These are phyloP conservation scores for Coemansia sp. DNA, from an alignment of 192 early-diverging fungal species.

Conservation along the genomic window DNA sequence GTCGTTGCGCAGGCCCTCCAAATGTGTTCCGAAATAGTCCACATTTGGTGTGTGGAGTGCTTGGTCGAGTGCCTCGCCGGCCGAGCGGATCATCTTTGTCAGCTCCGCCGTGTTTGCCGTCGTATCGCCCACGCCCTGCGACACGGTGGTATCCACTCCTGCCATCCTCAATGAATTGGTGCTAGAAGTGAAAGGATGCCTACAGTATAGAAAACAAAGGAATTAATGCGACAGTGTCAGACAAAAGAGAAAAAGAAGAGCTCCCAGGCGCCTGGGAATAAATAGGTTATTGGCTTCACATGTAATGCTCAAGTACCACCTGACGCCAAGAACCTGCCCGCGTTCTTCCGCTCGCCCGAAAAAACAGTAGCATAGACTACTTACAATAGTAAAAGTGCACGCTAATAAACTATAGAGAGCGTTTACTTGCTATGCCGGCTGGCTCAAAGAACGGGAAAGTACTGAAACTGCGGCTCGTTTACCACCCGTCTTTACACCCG, in stretches of 20 bases:
- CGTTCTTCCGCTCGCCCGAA: background rate
- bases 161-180: slow-evolving; percentile 1
- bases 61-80: slow-evolving; percentile 26
- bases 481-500: too few species aligned
- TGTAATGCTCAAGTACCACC: too few species aligned
- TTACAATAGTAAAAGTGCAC: background rate
- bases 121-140: slow-evolving; percentile 1
- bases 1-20: slow-evolving; percentile 37
- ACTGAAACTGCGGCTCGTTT: too few species aligned
- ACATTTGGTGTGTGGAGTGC: slow-evolving; percentile 17
- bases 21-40: slow-evolving; percentile 33
- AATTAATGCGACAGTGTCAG: too few species aligned
- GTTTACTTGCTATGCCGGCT: background rate
- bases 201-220: too few species aligned
- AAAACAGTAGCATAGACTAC: background rate
- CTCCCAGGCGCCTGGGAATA: too few species aligned
- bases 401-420: background rate
- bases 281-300: too few species aligned
- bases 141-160: background rate
- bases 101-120: slow-evolving; percentile 41
- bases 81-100: slow-evolving; percentile 36
- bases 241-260: too few species aligned
- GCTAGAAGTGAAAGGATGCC: too few species aligned
- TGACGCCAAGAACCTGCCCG: background rate
- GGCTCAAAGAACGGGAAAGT: too few species aligned